Evolutionary conservation across 768 basidiomycete genomes (phyloP).

Genomic region (Sutorius australiensis): DNA sequence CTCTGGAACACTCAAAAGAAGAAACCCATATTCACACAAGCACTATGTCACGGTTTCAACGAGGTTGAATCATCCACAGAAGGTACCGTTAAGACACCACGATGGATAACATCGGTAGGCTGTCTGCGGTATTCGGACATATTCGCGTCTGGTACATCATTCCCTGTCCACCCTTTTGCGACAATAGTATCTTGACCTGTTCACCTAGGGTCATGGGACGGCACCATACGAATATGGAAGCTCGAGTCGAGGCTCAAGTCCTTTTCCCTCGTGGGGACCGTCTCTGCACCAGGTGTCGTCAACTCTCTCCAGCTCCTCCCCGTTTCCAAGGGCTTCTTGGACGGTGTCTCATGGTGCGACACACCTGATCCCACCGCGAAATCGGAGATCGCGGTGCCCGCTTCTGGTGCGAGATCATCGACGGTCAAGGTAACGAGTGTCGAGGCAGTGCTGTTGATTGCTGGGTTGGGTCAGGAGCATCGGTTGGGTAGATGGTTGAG

Average conservation of each 20-base stretch:
- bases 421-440: constrained; percentile 29
- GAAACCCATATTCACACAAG: constrained; percentile 86
- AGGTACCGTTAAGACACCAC: constrained; percentile 68
- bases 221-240: constrained; percentile 86
- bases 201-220: constrained; percentile 86
- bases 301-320: constrained; percentile 85
- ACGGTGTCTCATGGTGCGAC: constrained; percentile 43
- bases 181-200: constrained; percentile 1
- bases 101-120: constrained; percentile 89
- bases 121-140: constrained; percentile 85
- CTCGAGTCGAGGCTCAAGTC: constrained; percentile 74
- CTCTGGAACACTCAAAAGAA: constrained; percentile 93
- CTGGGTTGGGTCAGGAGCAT: constrained; percentile 83
- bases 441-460: constrained; percentile 59
- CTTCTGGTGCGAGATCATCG: constrained; percentile 7
- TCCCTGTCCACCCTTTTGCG: neutral
- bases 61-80: constrained; percentile 69
- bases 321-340: constrained; percentile 40
- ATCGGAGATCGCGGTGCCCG: neutral
- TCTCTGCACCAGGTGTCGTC: constrained; percentile 73
- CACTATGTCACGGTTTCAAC: constrained; percentile 84
- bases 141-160: constrained; percentile 74
- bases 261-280: constrained; percentile 62
- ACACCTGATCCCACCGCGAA: neutral
- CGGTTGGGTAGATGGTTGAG: constrained; percentile 86